Base-by-base conservation (phyloP, 306 rosid genomes). In the Rosa lucieae region DNA sequence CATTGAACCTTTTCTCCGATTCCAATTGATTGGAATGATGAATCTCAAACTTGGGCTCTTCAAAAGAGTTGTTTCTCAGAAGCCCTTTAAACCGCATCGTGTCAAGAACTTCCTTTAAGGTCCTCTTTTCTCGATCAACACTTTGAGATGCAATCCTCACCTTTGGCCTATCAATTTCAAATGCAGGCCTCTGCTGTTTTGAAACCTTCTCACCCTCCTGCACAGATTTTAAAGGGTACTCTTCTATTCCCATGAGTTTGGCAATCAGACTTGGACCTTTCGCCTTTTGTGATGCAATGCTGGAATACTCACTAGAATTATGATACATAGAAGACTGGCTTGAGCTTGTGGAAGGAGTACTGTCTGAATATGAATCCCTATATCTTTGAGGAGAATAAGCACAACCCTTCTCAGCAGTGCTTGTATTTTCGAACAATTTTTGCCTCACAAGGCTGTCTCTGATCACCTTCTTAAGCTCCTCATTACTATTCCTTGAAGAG, bases 231-330 rank as follows among this genome's bases (percentile, higher is more conserved):
- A 83, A 67, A 10, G 97, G 82, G 59, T 72, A 79, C 71, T 86
- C 91, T 87, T 90, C 97, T 32, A 96, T 76, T 62, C 98, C 98
- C 99, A 96, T 93, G 70, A 96, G 87, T 93, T 84, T 96, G 69
- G 98, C 97, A 75, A 93, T 89, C 80, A 96, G 79, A 80, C 82
- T 91, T 32, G 88, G 80, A 32, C 92, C 86, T 81, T 84, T 86
- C 53, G 79, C 84, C 62, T 62, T 73, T 83, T 77, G 86, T 2
- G 97, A 85, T 53, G 92, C 80, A 73, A 74, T 63, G 10, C 85
- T 83, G 79, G 90, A 82, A 67, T 17, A 67, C 49, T 86, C 87
- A 20, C 86, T 85, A 79, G 74, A 79, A 52, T 84, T 80, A 75
- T 73, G 82, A 84, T 71, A 73, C 72, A 53, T 65, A 26, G 88